A percentile compares a stretch with the other conserved stretches of the same genome.
These are phyloP conservation scores for Aurinia saxatilis DNA, from an alignment of 345 rosid genomes.

Conservation along the genomic window DNA sequence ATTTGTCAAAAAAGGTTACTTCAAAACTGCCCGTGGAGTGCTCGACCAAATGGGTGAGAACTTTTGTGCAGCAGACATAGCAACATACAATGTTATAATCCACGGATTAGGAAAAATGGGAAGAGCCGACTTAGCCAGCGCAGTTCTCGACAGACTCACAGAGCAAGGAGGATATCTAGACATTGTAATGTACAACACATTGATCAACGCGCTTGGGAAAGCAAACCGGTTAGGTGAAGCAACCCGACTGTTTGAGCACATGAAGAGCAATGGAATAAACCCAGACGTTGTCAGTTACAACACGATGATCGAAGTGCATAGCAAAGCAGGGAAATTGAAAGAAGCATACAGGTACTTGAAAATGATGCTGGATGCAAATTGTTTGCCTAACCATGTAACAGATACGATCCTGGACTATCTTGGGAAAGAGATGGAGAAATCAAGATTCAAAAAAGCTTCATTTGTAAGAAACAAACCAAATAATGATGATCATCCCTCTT, in stretches of 20 bases:
- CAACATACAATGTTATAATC: slow-evolving; percentile 77
- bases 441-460: slow-evolving; percentile 59
- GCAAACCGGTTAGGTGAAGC: slow-evolving; percentile 75
- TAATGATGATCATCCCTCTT: background rate
- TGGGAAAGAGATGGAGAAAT: slow-evolving; percentile 69
- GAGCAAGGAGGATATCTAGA: slow-evolving; percentile 84
- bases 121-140: slow-evolving; percentile 75
- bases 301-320: slow-evolving; percentile 76
- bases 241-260: slow-evolving; percentile 57
- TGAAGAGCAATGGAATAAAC: slow-evolving; percentile 60
- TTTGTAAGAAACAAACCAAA: slow-evolving; percentile 32
- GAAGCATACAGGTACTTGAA: slow-evolving; percentile 68
- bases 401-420: slow-evolving; percentile 79
- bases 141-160: slow-evolving; percentile 57
- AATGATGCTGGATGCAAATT: slow-evolving; percentile 69
- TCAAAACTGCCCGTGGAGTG: slow-evolving; percentile 56
- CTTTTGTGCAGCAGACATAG: slow-evolving; percentile 59
- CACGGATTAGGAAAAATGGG: slow-evolving; percentile 88
- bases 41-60: slow-evolving; percentile 66
- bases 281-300: slow-evolving; percentile 85
- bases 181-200: slow-evolving; percentile 84
- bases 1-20: slow-evolving; percentile 78
- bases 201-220: slow-evolving; percentile 78
- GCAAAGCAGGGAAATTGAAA: slow-evolving; percentile 67
- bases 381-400: slow-evolving; percentile 73